Percentiles rank a stretch among this genome's conserved stretches.
These are phyloP conservation scores for Dendrobium nobile DNA, from an alignment of 106 monocot species.

Conservation along the genomic window DNA sequence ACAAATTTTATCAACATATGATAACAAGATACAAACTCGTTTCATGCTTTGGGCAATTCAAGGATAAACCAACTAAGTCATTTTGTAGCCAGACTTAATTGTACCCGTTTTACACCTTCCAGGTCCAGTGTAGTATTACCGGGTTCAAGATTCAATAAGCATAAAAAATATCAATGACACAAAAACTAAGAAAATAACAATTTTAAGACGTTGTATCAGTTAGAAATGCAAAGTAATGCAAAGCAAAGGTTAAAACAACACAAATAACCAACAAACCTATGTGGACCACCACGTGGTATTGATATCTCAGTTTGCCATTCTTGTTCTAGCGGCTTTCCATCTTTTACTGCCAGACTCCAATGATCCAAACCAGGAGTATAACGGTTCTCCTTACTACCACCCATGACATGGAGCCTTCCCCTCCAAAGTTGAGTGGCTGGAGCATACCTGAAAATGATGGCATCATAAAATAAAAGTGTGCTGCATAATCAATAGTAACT, in stretches of 20 bases:
- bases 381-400: slow-evolving; percentile 83
- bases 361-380: slow-evolving; percentile 77
- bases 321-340: slow-evolving; percentile 70
- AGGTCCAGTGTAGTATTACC: background rate
- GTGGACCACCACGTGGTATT: slow-evolving; percentile 88
- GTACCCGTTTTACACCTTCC: background rate
- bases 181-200: too few relatives aligned
- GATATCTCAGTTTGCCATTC: slow-evolving; percentile 69
- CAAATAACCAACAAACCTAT: slow-evolving; percentile 37
- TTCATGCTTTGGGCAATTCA: background rate
- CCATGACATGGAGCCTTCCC: slow-evolving; percentile 90
- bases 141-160: background rate
- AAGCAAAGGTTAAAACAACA: background rate
- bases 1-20: background rate
- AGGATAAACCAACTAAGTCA: background rate
- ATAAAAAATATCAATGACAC: too few relatives aligned
- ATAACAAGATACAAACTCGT: background rate
- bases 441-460: slow-evolving; percentile 53
- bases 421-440: slow-evolving; percentile 93
- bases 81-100: background rate
- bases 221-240: background rate
- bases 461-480: background rate
- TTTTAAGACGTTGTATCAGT: too few relatives aligned
- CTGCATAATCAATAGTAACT: background rate
- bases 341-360: slow-evolving; percentile 82